Conservation (phyloP, 345 rosid species). For the Dipteronia dyeriana region DNA sequence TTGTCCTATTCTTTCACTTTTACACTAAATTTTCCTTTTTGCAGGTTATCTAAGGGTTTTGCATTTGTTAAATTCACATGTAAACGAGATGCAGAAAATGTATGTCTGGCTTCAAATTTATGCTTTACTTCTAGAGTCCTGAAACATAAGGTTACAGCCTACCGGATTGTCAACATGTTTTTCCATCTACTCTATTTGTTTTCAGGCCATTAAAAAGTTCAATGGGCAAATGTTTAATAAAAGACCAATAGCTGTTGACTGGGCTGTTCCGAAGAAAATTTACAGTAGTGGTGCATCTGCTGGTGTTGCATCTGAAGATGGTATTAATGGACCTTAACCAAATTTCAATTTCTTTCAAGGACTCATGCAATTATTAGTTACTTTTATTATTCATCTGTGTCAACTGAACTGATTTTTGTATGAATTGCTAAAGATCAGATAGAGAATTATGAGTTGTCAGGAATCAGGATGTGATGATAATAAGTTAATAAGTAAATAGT, state of each 20-base stretch:
- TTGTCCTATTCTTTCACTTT: slow-evolving; percentile 7
- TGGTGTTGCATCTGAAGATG: slow-evolving; percentile 52
- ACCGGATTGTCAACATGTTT: slow-evolving; percentile 12
- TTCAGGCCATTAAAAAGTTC: slow-evolving; percentile 90
- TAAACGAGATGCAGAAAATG: slow-evolving; percentile 87
- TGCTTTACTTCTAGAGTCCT: slow-evolving; percentile 17
- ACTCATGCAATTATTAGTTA: background rate
- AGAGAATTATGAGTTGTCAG: background rate
- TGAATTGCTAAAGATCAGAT: background rate
- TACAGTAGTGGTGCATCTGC: slow-evolving; percentile 50
- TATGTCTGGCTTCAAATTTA: slow-evolving; percentile 47
- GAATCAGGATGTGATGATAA: background rate
- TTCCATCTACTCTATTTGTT: slow-evolving; percentile 11
- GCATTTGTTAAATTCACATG: slow-evolving; percentile 93
- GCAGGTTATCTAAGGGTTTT: slow-evolving; percentile 89
- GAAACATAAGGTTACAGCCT: background rate
- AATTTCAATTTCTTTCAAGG: background rate
- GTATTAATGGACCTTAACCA: slow-evolving; percentile 38
- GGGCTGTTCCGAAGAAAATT: slow-evolving; percentile 93
- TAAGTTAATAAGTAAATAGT: background rate
- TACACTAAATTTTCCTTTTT: slow-evolving; percentile 22
- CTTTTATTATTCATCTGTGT: background rate
- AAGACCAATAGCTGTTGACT: slow-evolving; percentile 91
- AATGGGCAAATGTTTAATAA: slow-evolving; percentile 69
- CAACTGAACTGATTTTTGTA: background rate